A percentile compares a stretch with the other conserved stretches of the same genome.
phyloP scores from a whole-genome alignment of 148 eudicot genomes.

The Camellia granthamiana region DNA sequence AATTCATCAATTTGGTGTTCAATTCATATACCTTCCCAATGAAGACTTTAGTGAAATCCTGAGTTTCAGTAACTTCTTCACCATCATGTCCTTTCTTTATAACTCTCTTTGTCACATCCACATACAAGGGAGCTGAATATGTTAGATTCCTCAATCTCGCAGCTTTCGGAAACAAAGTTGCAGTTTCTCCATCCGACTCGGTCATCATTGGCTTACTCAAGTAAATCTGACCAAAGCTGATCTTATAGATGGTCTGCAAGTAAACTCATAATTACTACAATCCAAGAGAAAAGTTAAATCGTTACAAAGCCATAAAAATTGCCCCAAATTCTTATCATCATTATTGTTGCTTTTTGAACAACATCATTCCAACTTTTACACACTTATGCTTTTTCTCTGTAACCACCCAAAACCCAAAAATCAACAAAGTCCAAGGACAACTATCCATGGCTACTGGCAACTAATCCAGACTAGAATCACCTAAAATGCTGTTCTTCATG shows the following conservation, averaged over 20 bases:
- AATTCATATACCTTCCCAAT: slow-evolving; percentile 76
- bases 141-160: slow-evolving; percentile 94
- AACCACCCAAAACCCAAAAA: neutral
- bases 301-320: neutral
- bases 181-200: slow-evolving; percentile 98
- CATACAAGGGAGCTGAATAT: slow-evolving; percentile 95
- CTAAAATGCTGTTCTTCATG: too few species aligned
- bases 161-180: slow-evolving; percentile 95
- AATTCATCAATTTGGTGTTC: neutral
- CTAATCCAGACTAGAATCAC: neutral
- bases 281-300: neutral
- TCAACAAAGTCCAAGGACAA: neutral
- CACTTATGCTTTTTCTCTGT: neutral
- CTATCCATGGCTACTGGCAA: neutral
- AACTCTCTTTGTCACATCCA: slow-evolving; percentile 81
- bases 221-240: slow-evolving; percentile 91
- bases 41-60: slow-evolving; percentile 91
- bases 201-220: slow-evolving; percentile 99
- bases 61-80: slow-evolving; percentile 88
- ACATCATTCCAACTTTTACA: too few species aligned
- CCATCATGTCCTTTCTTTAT: slow-evolving; percentile 97
- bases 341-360: neutral
- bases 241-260: slow-evolving; percentile 89
- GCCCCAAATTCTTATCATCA: neutral
- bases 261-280: slow-evolving; percentile 9